A percentile compares a stretch with the other conserved stretches of the same genome.
Evolutionary conservation across 805 yeast genomes (phyloP).

Genomic region (Wickerhamiella vanderwaltii): DNA sequence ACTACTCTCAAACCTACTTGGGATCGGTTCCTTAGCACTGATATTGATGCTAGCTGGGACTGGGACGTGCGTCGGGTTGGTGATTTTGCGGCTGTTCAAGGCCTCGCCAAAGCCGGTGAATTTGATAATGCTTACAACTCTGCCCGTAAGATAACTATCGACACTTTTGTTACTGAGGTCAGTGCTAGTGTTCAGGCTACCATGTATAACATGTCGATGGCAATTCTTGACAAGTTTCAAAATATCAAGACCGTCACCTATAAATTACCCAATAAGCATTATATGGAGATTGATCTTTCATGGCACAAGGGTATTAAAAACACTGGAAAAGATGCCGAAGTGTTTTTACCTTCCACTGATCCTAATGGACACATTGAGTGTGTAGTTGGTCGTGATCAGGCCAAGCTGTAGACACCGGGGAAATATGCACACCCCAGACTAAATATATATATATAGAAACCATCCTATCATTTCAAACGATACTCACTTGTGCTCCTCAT

Average conservation of each 20-base stretch:
- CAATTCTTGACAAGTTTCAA: slow-evolving; percentile 48
- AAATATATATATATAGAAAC: too few relatives aligned
- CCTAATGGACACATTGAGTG: slow-evolving; percentile 88
- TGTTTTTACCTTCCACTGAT: slow-evolving; percentile 77
- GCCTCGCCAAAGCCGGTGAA: slow-evolving; percentile 32
- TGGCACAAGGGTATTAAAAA: slow-evolving; percentile 74
- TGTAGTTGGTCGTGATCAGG: slow-evolving; percentile 52
- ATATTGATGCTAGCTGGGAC: slow-evolving; percentile 61
- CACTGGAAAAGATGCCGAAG: slow-evolving; percentile 49
- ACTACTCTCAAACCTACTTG: slow-evolving; percentile 74
- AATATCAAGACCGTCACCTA: slow-evolving; percentile 55
- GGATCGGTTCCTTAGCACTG: slow-evolving; percentile 82
- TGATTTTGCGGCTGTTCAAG: slow-evolving; percentile 17
- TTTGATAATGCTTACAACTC: slow-evolving; percentile 53
- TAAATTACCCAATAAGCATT: slow-evolving; percentile 84
- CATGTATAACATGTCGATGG: slow-evolving; percentile 82
- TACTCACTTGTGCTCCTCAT: too few relatives aligned
- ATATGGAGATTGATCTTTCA: slow-evolving; percentile 61
- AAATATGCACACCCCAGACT: too few relatives aligned
- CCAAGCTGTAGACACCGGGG: too few relatives aligned
- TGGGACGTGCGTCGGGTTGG: slow-evolving; percentile 39
- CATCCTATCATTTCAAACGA: too few relatives aligned
- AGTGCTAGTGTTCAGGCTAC: slow-evolving; percentile 96
- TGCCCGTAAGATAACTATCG: slow-evolving; percentile 60
- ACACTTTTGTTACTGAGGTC: slow-evolving; percentile 69